Evolutionary conservation across 2,329 filamentous ascomycete species (phyloP).

Genomic region (Elsinoe arachidis): DNA sequence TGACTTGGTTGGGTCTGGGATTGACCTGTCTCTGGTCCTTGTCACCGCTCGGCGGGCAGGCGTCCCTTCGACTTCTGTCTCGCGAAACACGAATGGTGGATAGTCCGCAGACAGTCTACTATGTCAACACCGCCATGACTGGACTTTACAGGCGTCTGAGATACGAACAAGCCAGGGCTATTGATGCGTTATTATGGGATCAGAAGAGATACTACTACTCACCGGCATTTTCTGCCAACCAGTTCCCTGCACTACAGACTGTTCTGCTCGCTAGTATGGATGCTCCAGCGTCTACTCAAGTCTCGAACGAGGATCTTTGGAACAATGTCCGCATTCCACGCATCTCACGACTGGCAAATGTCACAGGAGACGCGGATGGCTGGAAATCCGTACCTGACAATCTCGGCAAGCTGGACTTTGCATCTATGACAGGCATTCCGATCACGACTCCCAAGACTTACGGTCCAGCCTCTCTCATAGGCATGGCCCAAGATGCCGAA

Average conservation of each 20-base stretch:
- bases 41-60: neutral
- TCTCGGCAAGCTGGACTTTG: neutral
- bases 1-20: neutral
- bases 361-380: neutral
- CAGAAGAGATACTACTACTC: neutral
- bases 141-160: neutral
- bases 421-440: neutral
- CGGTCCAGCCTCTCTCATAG: too few relatives aligned
- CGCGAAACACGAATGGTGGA: neutral
- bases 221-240: too few relatives aligned
- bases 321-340: neutral
- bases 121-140: neutral
- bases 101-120: neutral
- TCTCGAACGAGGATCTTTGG: neutral
- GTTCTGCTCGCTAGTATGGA: neutral
- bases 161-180: neutral
- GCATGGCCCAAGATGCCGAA: too few relatives aligned
- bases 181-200: neutral
- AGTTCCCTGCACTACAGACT: neutral
- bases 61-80: neutral
- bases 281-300: neutral
- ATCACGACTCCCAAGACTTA: neutral
- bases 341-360: neutral
- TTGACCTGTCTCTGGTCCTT: neutral
- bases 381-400: neutral